Evolutionary conservation across 441 rosid genomes (phyloP).

Genomic region (Populus hybrid): DNA sequence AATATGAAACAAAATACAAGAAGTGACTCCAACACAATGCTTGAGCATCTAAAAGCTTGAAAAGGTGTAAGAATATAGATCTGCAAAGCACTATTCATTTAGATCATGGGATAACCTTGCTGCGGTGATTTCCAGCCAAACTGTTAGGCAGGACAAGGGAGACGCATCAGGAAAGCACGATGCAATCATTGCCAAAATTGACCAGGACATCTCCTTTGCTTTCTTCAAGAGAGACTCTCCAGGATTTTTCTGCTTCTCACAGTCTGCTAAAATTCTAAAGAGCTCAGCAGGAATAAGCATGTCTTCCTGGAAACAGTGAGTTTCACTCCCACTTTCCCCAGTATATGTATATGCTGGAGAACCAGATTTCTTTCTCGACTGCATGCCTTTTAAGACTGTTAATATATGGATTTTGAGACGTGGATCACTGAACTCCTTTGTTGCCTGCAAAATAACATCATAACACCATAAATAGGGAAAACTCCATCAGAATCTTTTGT

Average conservation of each 20-base stretch:
- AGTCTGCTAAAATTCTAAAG: constrained; percentile 83
- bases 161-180: constrained; percentile 94
- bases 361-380: constrained; percentile 64
- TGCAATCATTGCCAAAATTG: constrained; percentile 93
- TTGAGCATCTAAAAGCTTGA: constrained; percentile 4
- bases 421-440: constrained; percentile 84
- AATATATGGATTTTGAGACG: constrained; percentile 86
- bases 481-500: neutral
- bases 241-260: constrained; percentile 84
- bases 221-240: constrained; percentile 82
- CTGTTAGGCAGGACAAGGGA: constrained; percentile 82
- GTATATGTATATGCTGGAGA: constrained; percentile 47
- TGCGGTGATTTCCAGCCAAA: constrained; percentile 99
- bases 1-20: neutral
- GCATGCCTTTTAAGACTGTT: constrained; percentile 85
- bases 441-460: constrained; percentile 58
- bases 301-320: constrained; percentile 53
- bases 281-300: constrained; percentile 69
- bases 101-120: constrained; percentile 59
- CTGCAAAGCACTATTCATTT: constrained; percentile 13
- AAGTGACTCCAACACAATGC: neutral
- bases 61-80: constrained; percentile 7
- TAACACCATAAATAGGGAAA: constrained; percentile 14
- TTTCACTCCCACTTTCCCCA: constrained; percentile 39
- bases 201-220: constrained; percentile 98